Evolutionary conservation across 2,329 filamentous ascomycete genomes (phyloP).

Genomic region (Onygenales sp.): DNA sequence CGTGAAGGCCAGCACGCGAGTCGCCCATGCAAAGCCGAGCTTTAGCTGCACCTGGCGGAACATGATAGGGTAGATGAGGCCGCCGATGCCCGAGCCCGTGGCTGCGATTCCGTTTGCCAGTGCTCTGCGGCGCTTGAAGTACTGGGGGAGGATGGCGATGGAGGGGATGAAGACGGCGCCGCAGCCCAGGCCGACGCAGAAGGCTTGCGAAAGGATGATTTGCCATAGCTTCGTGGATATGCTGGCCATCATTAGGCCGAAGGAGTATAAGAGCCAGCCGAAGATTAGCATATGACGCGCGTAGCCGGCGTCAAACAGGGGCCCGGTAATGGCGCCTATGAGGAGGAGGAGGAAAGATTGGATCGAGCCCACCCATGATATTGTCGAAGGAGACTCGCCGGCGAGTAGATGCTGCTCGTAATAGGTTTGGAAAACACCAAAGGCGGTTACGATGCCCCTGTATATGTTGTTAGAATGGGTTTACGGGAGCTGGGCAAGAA

Average conservation of each 20-base stretch:
- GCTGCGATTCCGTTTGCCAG: constrained; percentile 54
- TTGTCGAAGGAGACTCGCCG: constrained; percentile 33
- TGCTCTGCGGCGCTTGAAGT: constrained; percentile 49
- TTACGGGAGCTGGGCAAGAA: constrained; percentile 1
- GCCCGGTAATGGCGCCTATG: constrained; percentile 42
- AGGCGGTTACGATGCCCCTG: constrained; percentile 44
- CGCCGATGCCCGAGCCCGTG: constrained; percentile 46
- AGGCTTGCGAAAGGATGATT: constrained; percentile 42
- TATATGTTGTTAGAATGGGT: not conserved
- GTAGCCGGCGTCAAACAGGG: constrained; percentile 45
- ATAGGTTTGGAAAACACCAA: constrained; percentile 46
- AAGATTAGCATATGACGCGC: constrained; percentile 33
- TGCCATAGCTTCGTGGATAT: constrained; percentile 45
- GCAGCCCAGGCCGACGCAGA: constrained; percentile 46
- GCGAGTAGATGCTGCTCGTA: constrained; percentile 38
- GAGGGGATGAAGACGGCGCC: constrained; percentile 56
- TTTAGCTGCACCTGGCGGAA: constrained; percentile 33
- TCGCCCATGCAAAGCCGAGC: constrained; percentile 49
- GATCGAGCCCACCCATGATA: constrained; percentile 46
- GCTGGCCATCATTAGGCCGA: constrained; percentile 46
- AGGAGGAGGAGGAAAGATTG: constrained; percentile 45
- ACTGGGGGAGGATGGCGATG: constrained; percentile 57
- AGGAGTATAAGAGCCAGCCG: constrained; percentile 36
- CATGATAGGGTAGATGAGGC: constrained; percentile 47
- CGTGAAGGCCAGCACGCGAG: constrained; percentile 43